These are phyloP conservation scores for Zygoascus ofunaensis DNA, from an alignment of 805 yeast genomes.

Conservation along the genomic window DNA sequence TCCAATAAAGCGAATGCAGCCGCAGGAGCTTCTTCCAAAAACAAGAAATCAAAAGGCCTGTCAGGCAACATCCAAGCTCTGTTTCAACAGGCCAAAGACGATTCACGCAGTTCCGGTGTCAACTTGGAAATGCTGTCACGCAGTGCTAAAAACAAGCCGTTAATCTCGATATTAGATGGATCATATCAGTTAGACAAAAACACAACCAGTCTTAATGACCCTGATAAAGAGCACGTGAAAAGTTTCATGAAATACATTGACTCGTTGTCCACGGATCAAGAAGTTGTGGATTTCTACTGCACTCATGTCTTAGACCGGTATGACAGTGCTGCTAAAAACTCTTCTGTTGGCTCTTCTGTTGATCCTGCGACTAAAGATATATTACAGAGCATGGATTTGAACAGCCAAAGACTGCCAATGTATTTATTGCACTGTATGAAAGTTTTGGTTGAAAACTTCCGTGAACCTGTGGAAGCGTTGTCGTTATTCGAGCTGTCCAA, in stretches of 20 bases:
- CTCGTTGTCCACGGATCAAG: slow-evolving; percentile 18
- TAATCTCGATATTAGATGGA: slow-evolving; percentile 5
- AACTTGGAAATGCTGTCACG: slow-evolving; percentile 13
- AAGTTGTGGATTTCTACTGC: slow-evolving; percentile 20
- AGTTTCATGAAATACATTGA: slow-evolving; percentile 20
- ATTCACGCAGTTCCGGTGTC: not conserved
- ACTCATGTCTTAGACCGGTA: slow-evolving; percentile 14
- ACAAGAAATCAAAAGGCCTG: not conserved
- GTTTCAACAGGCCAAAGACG: slow-evolving; percentile 13
- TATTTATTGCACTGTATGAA: slow-evolving; percentile 15
- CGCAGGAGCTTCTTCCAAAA: too few species aligned
- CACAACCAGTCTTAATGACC: not conserved
- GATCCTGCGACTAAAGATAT: not conserved
- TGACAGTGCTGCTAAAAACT: not conserved
- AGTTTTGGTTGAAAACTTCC: slow-evolving; percentile 18
- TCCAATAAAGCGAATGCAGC: not conserved
- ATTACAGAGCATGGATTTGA: slow-evolving; percentile 10
- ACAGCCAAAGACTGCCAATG: slow-evolving; percentile 10
- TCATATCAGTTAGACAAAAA: too few species aligned
- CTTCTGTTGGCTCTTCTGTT: not conserved
- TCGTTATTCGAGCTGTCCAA: slow-evolving; percentile 30
- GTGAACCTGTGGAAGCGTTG: slow-evolving; percentile 29
- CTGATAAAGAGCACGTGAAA: not conserved
- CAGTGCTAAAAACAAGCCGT: slow-evolving; percentile 13
- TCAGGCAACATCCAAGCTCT: slow-evolving; percentile 14